phyloP scores from a whole-genome alignment of 139 green algal species.

The Chlamydomonas eustigma region DNA sequence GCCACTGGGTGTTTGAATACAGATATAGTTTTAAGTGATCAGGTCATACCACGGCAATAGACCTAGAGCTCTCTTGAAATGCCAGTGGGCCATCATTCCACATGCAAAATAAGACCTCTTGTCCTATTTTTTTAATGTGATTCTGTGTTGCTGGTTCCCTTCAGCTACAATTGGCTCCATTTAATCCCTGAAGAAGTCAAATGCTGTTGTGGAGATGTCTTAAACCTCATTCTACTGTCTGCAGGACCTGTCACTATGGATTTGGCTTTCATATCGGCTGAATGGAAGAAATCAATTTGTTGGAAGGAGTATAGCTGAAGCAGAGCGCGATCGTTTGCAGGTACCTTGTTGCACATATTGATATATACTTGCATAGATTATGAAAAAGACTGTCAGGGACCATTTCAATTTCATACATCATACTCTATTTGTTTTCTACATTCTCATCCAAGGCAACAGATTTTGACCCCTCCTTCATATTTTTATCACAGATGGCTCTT shows the following conservation, averaged over 20 bases:
- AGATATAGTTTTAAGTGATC: too few species aligned
- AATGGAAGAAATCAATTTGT: constrained; percentile 31
- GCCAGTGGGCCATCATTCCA: neutral
- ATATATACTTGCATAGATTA: too few species aligned
- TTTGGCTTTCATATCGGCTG: constrained; percentile 64
- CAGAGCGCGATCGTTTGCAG: neutral
- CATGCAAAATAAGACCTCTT: too few species aligned
- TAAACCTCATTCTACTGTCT: neutral
- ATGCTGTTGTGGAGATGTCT: neutral
- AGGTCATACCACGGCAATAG: too few species aligned
- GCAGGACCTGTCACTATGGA: constrained; percentile 56
- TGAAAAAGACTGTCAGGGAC: neutral
- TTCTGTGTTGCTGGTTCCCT: neutral
- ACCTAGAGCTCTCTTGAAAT: constrained; percentile 3
- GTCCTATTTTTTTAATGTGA: neutral
- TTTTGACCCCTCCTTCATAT: neutral
- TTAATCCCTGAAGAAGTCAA: neutral
- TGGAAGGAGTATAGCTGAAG: constrained; percentile 2
- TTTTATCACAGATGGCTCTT: neutral
- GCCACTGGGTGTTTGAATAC: neutral
- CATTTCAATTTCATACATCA: neutral
- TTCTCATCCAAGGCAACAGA: neutral
- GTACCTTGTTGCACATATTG: neutral
- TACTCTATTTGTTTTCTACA: neutral
- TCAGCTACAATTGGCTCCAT: neutral